Evolutionary conservation across 352 stramenopile genomes (phyloP), one percentile per base, ranked within the genome.

Genomic region (Phytophthora pseudosyringae): DNA sequence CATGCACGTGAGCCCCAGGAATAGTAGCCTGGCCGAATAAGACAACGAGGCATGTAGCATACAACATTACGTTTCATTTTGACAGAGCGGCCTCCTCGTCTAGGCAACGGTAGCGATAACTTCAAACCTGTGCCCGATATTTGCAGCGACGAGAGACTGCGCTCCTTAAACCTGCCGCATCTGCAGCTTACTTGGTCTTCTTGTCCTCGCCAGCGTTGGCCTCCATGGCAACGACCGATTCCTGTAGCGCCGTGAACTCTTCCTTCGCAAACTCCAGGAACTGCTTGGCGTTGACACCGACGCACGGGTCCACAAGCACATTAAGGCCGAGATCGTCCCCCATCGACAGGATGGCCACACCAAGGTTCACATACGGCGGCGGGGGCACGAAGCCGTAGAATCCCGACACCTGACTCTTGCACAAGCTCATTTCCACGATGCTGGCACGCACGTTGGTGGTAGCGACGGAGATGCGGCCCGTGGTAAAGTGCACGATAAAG

Each of bases 331-430:
- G 76, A 35, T 85, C 68, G 40, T 91, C 83, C 46, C 83, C 83
- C 44, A 90, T 73, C 15, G 81, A 91, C 21, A 91, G 71, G 31
- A 93, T 86, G 36, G 81, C 82, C 18, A 94, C 72, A 39, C 86
- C 86, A 13, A 94, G 69, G 59, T 94, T 94, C 54, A 94, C 83
- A 3, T 75, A 84, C 43, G 86, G 86, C 48, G 86, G 86, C n/a
- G 86, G 86, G 10, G 86, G 86, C 47, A 93, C 77, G 52, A 94
- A 94, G 8, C 80, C 86, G 41, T 79, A 91, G 45, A 88, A 90
- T 9, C 80, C 81, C 6, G 80, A 68, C 32, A 94, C 61, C 38
- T 72, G 64, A 38, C 76, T 72, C 56, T 75, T 78, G 47, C 81
- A 91, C 25, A 94, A 58, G 32, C 59, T 71, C 25, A 91, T 67